Conservation (phyloP, 163 green algal species). For the Prototheca cutis region DNA sequence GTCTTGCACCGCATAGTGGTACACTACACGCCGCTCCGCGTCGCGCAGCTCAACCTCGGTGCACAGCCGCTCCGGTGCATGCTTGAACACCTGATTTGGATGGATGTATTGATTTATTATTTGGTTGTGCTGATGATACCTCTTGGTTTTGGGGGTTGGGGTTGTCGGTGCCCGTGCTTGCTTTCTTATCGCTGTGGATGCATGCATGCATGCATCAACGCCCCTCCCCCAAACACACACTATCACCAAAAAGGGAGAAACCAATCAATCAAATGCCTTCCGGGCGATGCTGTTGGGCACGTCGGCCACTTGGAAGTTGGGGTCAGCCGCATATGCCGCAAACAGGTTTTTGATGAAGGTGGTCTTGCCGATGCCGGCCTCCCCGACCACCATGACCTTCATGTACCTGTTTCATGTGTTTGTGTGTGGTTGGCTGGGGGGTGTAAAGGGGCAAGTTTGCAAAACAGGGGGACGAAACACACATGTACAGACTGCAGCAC, state of each 20-base stretch:
- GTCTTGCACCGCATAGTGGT: conserved; percentile 35
- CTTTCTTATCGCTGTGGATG: too few species aligned
- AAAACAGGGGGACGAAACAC: too few species aligned
- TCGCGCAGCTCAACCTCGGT: conserved; percentile 26
- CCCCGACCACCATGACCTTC: conserved; percentile 46
- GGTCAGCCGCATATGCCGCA: conserved; percentile 33
- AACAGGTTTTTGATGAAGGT: conserved; percentile 53
- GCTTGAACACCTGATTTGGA: conserved; percentile 17
- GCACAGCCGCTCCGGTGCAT: conserved; percentile 24
- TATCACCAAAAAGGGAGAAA: too few species aligned
- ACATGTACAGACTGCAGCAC: too few species aligned
- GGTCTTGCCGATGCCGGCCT: conserved; percentile 35
- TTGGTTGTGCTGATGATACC: not conserved
- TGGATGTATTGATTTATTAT: too few species aligned
- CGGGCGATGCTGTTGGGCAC: conserved; percentile 6
- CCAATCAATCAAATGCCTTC: too few species aligned
- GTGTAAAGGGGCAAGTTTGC: too few species aligned
- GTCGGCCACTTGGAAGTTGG: conserved; percentile 36
- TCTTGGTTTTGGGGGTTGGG: too few species aligned
- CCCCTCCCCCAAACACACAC: too few species aligned
- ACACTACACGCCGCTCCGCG: conserved; percentile 18
- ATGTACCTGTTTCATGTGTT: conserved; percentile 24
- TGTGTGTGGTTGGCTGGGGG: too few species aligned
- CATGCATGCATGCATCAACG: too few species aligned
- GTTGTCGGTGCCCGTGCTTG: too few species aligned